These are phyloP conservation scores for Botrytis medusae DNA, from an alignment of 2,329 filamentous ascomycete genomes.

Conservation along the genomic window DNA sequence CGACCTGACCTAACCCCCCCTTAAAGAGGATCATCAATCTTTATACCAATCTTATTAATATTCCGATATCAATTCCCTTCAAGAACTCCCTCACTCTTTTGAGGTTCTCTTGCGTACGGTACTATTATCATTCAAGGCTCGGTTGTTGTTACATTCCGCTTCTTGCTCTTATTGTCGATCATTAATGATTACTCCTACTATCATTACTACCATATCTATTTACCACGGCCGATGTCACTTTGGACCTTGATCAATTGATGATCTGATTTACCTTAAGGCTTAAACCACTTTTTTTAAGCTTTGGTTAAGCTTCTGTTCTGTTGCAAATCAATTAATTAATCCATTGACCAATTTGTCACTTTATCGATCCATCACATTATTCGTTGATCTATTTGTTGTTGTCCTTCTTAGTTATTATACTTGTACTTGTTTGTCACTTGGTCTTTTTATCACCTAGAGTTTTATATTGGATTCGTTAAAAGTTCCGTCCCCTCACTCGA, in stretches of 20 bases:
- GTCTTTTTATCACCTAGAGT: not conserved
- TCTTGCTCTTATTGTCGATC: conserved; percentile 11
- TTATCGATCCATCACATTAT: not conserved
- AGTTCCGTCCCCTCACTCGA: not conserved
- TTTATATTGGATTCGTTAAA: not conserved
- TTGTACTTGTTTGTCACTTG: not conserved
- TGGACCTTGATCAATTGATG: not conserved
- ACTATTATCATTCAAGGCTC: not conserved
- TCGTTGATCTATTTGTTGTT: too few relatives aligned
- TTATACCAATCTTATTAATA: not conserved
- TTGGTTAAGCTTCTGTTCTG: not conserved
- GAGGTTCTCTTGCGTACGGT: not conserved
- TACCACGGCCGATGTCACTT: not conserved
- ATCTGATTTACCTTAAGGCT: not conserved
- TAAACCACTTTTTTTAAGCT: not conserved
- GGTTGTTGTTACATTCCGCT: not conserved
- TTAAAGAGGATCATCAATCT: not conserved
- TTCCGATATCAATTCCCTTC: not conserved
- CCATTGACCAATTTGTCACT: not conserved
- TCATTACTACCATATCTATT: not conserved
- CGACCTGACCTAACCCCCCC: not conserved
- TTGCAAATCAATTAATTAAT: not conserved
- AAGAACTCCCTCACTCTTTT: not conserved
- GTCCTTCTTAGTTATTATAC: too few relatives aligned
- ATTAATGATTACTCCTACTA: not conserved